Percentiles rank a stretch among this genome's conserved stretches.
Evolutionary conservation across 2,329 filamentous ascomycete species (phyloP).

Genomic region (Aureobasidium sp.): DNA sequence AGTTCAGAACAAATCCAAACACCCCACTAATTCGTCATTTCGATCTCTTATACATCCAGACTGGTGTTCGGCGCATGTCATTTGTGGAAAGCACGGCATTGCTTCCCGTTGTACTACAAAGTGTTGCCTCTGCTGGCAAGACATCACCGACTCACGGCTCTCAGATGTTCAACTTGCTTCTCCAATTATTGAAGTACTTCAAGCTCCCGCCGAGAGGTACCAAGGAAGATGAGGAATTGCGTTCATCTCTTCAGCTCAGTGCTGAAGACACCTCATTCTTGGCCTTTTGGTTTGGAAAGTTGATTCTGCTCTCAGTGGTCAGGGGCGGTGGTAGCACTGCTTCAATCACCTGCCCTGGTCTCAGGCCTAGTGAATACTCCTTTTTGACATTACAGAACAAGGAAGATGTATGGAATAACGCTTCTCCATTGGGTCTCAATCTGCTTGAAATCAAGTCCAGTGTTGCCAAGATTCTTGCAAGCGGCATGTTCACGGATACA

Average conservation of each 20-base stretch:
- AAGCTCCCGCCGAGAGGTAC: slow-evolving; percentile 69
- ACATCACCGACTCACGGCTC: slow-evolving; percentile 34
- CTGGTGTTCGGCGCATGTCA: slow-evolving; percentile 61
- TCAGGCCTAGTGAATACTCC: slow-evolving; percentile 58
- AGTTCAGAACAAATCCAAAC: slow-evolving; percentile 70
- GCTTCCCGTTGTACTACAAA: slow-evolving; percentile 62
- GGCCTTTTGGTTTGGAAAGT: slow-evolving; percentile 66
- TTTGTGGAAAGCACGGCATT: slow-evolving; percentile 61
- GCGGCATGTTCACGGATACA: slow-evolving; percentile 74
- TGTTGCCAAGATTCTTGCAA: slow-evolving; percentile 66
- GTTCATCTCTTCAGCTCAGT: slow-evolving; percentile 58
- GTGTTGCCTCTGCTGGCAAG: slow-evolving; percentile 54
- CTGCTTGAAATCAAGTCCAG: slow-evolving; percentile 64
- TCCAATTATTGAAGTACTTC: slow-evolving; percentile 67
- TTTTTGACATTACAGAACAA: slow-evolving; percentile 64
- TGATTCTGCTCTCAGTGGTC: slow-evolving; percentile 57
- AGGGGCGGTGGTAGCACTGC: slow-evolving; percentile 28
- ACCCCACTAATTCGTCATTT: slow-evolving; percentile 76
- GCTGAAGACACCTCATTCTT: slow-evolving; percentile 68
- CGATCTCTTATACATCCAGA: slow-evolving; percentile 81
- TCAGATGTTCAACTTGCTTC: slow-evolving; percentile 75
- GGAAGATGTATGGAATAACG: slow-evolving; percentile 61
- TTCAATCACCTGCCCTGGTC: slow-evolving; percentile 48
- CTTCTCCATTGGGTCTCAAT: slow-evolving; percentile 54
- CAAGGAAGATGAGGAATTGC: slow-evolving; percentile 66